Conservation (phyloP, 768 basidiomycete species). For the Guyanaporus albipodus region DNA sequence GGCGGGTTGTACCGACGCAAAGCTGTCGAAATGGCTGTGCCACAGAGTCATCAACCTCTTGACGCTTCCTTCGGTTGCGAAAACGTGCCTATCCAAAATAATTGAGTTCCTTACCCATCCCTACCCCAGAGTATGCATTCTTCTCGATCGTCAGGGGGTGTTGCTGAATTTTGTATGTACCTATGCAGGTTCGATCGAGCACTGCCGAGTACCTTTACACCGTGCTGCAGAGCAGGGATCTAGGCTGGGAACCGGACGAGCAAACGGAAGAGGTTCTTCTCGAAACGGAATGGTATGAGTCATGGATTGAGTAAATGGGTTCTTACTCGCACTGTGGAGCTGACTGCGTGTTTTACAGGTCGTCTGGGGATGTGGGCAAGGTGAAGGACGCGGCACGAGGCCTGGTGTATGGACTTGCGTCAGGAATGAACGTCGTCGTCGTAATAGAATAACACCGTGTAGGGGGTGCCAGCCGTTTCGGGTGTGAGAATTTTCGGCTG, state of each 20-base stretch:
- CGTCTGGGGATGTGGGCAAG: conserved; percentile 38
- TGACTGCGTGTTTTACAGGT: conserved; percentile 40
- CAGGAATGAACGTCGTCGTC: conserved; percentile 25
- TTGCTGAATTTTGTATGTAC: conserved; percentile 3
- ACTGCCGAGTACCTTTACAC: conserved; percentile 84
- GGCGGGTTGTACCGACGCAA: conserved; percentile 7
- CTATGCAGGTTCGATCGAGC: conserved; percentile 64
- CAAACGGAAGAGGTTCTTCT: conserved; percentile 61
- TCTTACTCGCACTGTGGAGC: conserved; percentile 18
- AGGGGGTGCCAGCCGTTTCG: neutral
- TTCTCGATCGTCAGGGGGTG: conserved; percentile 9
- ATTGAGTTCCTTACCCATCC: conserved; percentile 67
- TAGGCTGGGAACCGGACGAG: conserved; percentile 60
- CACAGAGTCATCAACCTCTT: conserved; percentile 66
- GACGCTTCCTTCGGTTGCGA: conserved; percentile 42
- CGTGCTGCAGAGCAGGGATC: conserved; percentile 64
- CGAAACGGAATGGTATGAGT: conserved; percentile 76
- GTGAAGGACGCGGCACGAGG: conserved; percentile 40
- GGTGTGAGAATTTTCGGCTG: conserved; percentile 23
- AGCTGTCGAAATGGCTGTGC: conserved; percentile 12
- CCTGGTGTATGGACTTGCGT: conserved; percentile 38
- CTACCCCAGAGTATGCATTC: conserved; percentile 67
- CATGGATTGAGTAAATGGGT: conserved; percentile 8
- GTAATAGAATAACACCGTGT: conserved; percentile 10
- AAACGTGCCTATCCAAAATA: conserved; percentile 43